Evolutionary conservation across 306 rosid species (phyloP).

Genomic region (Medicago lupulina): DNA sequence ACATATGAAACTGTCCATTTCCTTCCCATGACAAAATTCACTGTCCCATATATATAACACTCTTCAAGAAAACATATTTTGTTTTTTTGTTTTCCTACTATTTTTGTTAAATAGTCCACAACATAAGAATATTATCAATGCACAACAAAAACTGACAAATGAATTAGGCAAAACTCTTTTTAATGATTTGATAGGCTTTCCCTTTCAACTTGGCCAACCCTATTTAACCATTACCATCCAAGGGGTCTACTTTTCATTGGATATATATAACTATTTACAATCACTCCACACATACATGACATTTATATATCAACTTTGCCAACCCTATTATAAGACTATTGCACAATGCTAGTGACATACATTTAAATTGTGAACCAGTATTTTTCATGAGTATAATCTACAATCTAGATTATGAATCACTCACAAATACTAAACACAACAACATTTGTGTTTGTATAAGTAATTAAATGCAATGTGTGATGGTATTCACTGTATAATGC

Average conservation of each 20-base stretch:
- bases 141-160: slow-evolving; percentile 24
- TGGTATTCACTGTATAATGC: too few relatives aligned
- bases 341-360: background rate
- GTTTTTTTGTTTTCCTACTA: background rate
- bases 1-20: background rate
- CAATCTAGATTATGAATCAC: too few relatives aligned
- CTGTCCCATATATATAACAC: background rate
- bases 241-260: background rate
- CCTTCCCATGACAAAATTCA: background rate
- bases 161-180: slow-evolving; percentile 38
- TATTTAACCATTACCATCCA: slow-evolving; percentile 36
- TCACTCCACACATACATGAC: background rate
- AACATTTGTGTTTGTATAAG: too few relatives aligned
- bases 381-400: too few relatives aligned
- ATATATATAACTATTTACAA: too few relatives aligned
- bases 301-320: background rate
- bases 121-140: slow-evolving; percentile 34
- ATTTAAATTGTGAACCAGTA: too few relatives aligned
- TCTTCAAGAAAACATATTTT: slow-evolving; percentile 18
- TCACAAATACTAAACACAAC: too few relatives aligned
- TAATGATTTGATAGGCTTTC: slow-evolving; percentile 37
- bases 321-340: background rate
- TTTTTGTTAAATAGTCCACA: slow-evolving; percentile 24
- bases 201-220: slow-evolving; percentile 35
- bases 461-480: too few relatives aligned